These are phyloP conservation scores for Cladosporium oxysporum DNA, from an alignment of 2,329 filamentous ascomycete genomes.

Conservation along the genomic window DNA sequence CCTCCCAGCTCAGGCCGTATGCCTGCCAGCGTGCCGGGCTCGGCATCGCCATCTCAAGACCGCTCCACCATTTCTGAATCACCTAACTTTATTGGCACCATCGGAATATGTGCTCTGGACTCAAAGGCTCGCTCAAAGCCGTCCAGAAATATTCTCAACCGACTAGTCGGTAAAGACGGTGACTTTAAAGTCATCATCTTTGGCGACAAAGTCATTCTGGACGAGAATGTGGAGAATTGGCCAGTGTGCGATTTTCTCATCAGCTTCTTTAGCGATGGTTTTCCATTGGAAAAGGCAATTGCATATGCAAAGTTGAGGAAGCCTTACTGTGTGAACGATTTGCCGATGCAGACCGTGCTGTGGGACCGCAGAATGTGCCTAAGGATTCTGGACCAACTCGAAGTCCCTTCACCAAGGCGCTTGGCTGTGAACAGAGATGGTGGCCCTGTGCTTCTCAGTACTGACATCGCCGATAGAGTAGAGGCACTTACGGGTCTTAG, in stretches of 20 bases:
- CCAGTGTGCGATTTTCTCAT: constrained; percentile 95
- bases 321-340: constrained; percentile 95
- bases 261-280: constrained; percentile 97
- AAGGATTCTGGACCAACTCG: constrained; percentile 81
- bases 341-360: constrained; percentile 94
- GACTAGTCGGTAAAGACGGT: constrained; percentile 82
- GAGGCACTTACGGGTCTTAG: constrained; percentile 77
- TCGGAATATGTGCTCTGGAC: constrained; percentile 94
- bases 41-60: constrained; percentile 76
- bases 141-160: constrained; percentile 91
- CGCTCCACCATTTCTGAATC: constrained; percentile 58
- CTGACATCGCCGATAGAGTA: constrained; percentile 78
- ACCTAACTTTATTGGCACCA: constrained; percentile 62
- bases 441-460: constrained; percentile 74
- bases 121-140: constrained; percentile 96
- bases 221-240: constrained; percentile 96
- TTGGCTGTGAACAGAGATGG: constrained; percentile 93
- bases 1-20: constrained; percentile 68
- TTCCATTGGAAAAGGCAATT: constrained; percentile 94
- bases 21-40: constrained; percentile 80
- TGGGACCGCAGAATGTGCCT: constrained; percentile 95
- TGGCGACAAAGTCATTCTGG: constrained; percentile 96
- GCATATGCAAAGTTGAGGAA: constrained; percentile 91
- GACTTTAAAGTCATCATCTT: constrained; percentile 98
- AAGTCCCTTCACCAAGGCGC: constrained; percentile 83